Conservation (phyloP, 73 alveolate species). For the Symbiodinium natans region DNA sequence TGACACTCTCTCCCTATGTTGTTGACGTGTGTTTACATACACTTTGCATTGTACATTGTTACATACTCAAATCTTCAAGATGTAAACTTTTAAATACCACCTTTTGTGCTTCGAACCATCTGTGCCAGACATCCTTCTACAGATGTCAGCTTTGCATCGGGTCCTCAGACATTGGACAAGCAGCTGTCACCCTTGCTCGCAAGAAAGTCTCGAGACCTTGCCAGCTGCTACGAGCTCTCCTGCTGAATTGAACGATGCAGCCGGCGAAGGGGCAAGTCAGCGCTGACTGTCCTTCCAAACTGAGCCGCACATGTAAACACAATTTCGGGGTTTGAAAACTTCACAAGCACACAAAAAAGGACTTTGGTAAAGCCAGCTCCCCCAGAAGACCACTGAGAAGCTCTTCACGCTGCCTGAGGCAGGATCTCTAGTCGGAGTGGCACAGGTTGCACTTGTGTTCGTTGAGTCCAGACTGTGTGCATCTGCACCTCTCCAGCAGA, state of each 20-base stretch:
- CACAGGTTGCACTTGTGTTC: background rate
- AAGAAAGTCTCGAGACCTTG: too few relatives aligned
- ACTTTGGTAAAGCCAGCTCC: background rate
- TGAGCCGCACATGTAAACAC: too few relatives aligned
- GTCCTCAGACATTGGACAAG: background rate
- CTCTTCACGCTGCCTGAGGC: slow-evolving; percentile 81
- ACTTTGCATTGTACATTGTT: too few relatives aligned
- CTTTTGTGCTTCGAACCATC: background rate
- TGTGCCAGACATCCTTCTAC: background rate
- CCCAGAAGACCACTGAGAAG: slow-evolving; percentile 69
- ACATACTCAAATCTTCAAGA: too few relatives aligned
- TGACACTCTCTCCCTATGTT: too few relatives aligned
- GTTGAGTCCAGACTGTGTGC: background rate
- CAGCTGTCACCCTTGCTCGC: background rate
- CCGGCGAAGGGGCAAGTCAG: background rate
- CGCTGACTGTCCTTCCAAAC: slow-evolving; percentile 11
- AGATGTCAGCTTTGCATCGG: background rate
- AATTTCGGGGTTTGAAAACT: too few relatives aligned
- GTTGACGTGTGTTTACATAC: too few relatives aligned
- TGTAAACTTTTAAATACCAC: too few relatives aligned
- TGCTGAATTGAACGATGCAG: background rate
- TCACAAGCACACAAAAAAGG: too few relatives aligned
- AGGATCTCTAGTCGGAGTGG: too few relatives aligned
- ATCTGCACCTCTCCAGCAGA: slow-evolving; percentile 67
- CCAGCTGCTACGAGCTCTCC: background rate